phyloP scores from a whole-genome alignment of 73 alveolate genomes.

The Paramecium primaurelia region DNA sequence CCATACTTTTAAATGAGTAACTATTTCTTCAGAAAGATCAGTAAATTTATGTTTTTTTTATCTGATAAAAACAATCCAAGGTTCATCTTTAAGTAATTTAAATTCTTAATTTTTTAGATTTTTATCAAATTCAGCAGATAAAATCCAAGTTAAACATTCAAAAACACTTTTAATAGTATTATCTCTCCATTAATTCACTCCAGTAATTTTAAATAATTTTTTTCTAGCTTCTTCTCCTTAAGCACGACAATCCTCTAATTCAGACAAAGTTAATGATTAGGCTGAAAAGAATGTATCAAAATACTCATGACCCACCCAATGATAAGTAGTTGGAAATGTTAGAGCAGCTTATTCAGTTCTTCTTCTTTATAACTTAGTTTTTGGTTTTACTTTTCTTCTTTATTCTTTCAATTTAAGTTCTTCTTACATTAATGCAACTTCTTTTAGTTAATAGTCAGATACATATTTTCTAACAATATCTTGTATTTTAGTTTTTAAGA shows the following conservation, averaged over 20 bases:
- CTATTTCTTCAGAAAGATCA: background rate
- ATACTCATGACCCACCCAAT: background rate
- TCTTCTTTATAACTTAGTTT: background rate
- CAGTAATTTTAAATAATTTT: background rate
- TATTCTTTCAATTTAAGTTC: background rate
- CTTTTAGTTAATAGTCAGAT: background rate
- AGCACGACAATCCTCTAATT: background rate
- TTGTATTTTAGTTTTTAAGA: background rate
- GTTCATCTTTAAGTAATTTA: background rate
- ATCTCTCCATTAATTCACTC: background rate
- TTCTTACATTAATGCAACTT: background rate
- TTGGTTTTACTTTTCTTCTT: conserved; percentile 16
- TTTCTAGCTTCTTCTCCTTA: conserved; percentile 19
- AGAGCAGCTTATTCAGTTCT: background rate
- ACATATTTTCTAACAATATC: background rate
- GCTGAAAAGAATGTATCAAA: conserved; percentile 1
- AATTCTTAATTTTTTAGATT: background rate
- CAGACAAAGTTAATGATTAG: background rate
- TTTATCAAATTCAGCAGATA: background rate
- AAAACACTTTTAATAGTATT: background rate
- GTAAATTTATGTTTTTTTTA: background rate
- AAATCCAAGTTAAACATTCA: background rate
- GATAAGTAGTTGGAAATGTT: background rate
- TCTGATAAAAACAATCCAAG: background rate
- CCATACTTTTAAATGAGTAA: background rate